phyloP scores from a whole-genome alignment of 1,284 basidiomycete genomes.

The Abortiporus biennis region DNA sequence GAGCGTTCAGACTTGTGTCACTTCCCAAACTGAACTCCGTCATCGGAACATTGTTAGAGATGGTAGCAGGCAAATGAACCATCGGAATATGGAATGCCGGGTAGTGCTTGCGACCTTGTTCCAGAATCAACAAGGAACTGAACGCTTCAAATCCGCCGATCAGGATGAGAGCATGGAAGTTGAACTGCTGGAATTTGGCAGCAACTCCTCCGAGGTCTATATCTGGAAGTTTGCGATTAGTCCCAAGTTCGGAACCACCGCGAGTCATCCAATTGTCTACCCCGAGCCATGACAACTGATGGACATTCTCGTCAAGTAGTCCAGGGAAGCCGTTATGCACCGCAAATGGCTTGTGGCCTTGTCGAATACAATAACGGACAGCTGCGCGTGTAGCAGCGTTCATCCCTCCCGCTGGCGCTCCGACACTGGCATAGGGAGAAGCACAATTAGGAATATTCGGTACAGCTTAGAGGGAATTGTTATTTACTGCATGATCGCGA shows the following conservation, averaged over 20 bases:
- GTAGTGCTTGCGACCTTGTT: conserved; percentile 78
- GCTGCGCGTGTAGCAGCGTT: conserved; percentile 96
- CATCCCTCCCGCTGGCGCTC: conserved; percentile 98
- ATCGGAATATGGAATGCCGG: conserved; percentile 92
- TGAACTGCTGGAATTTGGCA: conserved; percentile 84
- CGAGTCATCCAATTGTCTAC: conserved; percentile 96
- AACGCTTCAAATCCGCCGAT: conserved; percentile 98
- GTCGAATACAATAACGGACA: conserved; percentile 87
- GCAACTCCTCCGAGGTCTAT: conserved; percentile 85
- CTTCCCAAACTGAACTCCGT: conserved; percentile 94
- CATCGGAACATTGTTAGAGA: conserved; percentile 97
- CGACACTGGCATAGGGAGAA: conserved; percentile 52
- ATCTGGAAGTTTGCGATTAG: conserved; percentile 86
- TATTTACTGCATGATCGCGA: conserved; percentile 90
- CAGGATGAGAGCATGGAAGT: conserved; percentile 79
- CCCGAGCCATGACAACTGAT: conserved; percentile 90
- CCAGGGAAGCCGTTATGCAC: conserved; percentile 97
- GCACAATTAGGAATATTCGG: conserved; percentile 1
- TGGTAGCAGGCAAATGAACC: conserved; percentile 90
- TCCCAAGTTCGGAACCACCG: conserved; percentile 97
- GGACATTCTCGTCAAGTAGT: conserved; percentile 83
- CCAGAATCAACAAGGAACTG: conserved; percentile 71
- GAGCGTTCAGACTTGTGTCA: conserved; percentile 93
- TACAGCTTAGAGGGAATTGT: neutral
- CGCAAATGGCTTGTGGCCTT: conserved; percentile 87